Evolutionary conservation across 331 rosid species (phyloP), one percentile per base, ranked within the genome.

Genomic region (Quercus tomentella): DNA sequence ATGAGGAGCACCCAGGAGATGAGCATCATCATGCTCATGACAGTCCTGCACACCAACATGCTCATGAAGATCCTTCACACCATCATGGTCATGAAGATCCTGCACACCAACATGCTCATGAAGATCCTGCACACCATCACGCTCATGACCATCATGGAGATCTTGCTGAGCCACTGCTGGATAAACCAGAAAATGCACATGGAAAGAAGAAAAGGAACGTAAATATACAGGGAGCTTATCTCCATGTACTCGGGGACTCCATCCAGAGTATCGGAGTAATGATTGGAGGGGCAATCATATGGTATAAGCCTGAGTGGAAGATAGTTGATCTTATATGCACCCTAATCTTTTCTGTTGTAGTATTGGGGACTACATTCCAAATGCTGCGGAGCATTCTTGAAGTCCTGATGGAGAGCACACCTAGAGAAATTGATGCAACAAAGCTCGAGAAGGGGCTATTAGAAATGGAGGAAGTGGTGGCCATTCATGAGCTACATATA

Each of bases 341-440:
- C 28, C 86, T 92, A 5, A 37, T 92, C 1, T 92, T 92, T 78
- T 92, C 97, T 0, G 86, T 87, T 18, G 62, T 92, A 73, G 97
- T 92, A 75, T 56, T 92, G 80, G 97, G 86, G 67, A 92, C 97
- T 56, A 92, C 97, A 0, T 58, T 92, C 80, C 87, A 62, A 28
- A 92, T 92, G 94, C 83, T 92, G 56, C 78, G 97, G 56, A 89
- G 80, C 88, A 89, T 92, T 56, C 78, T 92, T 52, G 94, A 92
- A 73, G 94, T 92, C 12, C 79, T 89, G 77, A 92, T 92, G 97
- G 92, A 92, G 77, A 89, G 91, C 92, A 92, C 94, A 0, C 97
- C 97, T 0, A 86, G 92, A 17, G 97, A 92, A 87, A 88, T 92
- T 12, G 97, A 92, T 76, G 94, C 92, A 12, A 84, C 92, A 7